Conservation (phyloP, 1,284 basidiomycete genomes). For the Agaricales sp. region DNA sequence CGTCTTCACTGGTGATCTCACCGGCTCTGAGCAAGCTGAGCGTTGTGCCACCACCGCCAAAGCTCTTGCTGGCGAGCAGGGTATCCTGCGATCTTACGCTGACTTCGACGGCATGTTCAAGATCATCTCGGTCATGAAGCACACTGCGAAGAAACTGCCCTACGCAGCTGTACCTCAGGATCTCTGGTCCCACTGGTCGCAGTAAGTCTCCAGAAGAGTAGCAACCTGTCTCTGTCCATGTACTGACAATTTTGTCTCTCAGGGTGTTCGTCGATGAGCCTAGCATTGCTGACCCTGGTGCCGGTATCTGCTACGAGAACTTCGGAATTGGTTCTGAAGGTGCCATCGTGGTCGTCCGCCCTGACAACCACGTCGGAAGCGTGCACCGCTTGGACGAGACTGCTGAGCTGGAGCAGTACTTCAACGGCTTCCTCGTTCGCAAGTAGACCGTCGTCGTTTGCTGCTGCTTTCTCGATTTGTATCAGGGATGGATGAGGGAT, state of each 20-base stretch:
- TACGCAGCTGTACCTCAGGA: conserved; percentile 38
- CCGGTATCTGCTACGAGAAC: conserved; percentile 38
- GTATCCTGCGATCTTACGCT: conserved; percentile 14
- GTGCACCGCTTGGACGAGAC: conserved; percentile 39
- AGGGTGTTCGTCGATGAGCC: conserved; percentile 42
- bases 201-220: conserved; percentile 28
- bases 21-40: conserved; percentile 24
- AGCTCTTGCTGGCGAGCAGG: conserved; percentile 20
- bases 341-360: conserved; percentile 56
- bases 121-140: conserved; percentile 36
- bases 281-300: conserved; percentile 23
- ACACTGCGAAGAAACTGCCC: conserved; percentile 30
- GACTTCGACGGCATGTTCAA: conserved; percentile 33
- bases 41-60: conserved; percentile 33
- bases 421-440: conserved; percentile 27
- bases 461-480: too few relatives aligned
- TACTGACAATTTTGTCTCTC: not conserved
- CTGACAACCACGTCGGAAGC: conserved; percentile 65
- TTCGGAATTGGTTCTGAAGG: conserved; percentile 49
- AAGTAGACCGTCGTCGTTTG: too few relatives aligned
- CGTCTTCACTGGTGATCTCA: conserved; percentile 52
- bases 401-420: conserved; percentile 40
- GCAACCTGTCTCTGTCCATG: not conserved
- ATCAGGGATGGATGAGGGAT: too few relatives aligned
- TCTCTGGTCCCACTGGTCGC: conserved; percentile 57